Base-by-base conservation (phyloP, 495 filamentous ascomycete genomes). In the Diplogelasinospora grovesii region DNA sequence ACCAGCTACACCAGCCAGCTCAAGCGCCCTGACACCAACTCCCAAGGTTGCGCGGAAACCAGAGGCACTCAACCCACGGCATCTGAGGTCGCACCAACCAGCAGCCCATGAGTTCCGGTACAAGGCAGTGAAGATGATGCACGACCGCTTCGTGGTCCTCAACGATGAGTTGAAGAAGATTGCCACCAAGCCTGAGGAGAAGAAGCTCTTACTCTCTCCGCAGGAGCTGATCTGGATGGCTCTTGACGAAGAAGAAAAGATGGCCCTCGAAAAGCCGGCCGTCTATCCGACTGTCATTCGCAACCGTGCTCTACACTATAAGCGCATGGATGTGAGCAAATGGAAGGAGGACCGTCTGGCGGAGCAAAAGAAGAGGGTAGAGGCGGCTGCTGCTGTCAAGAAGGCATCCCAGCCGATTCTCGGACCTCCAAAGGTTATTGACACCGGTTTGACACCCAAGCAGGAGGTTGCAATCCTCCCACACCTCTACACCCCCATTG, bases 271-370 rank as follows among this genome's bases (percentile, higher is more conserved):
- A 9, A 78, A 78, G 40, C 65, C 70, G 0, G 49, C 64, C 14
- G 78, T 96, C 46, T 97, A 99, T 51, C 66, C 69, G 3, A 92
- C 90, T 53, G 61, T 86, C 7, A 78, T 97, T 56, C 90, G 85
- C 51, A 80, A 83, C 46, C 77, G 78, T 15, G 86, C 96, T 43
- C 65, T 83, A 38, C 64, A 66, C 15, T 77, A 87, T 49, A 82
- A 82, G 51, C 85, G 82, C 37, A 88, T 88, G 80, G 68, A 57
- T 8, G 39, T 74, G 7, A 67, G 68, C 9, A 73, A 83, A 20
- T 98, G 90, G 86, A 66, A 63, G 44, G 59, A 73, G 19, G 66
- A 71, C 45, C 52, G 68, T 33, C 41, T 39, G 1, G 45, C 50
- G 1, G 46, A 52, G 27, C 37, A 30, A 18, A 55, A 64, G 45